Evolutionary conservation across 2,329 filamentous ascomycete genomes (phyloP).

Genomic region (Emmonsia crescens): DNA sequence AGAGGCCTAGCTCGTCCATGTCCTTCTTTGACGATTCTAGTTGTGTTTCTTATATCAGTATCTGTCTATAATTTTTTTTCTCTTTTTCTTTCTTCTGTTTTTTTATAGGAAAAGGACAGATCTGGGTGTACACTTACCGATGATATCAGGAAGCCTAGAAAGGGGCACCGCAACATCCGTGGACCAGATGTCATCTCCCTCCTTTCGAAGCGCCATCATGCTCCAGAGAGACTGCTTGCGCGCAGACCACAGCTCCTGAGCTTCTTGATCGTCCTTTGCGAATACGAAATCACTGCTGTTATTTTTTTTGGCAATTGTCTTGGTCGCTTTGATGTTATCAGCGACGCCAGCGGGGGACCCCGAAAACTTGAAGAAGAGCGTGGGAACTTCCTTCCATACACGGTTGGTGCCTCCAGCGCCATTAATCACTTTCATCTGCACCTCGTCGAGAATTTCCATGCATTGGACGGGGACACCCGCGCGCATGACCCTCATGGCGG

Average conservation of each 20-base stretch:
- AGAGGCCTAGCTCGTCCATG: conserved; percentile 73
- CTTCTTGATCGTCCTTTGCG: conserved; percentile 43
- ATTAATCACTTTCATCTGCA: conserved; percentile 57
- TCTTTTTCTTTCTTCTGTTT: too few species aligned
- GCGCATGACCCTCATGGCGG: conserved; percentile 53
- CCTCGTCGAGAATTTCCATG: conserved; percentile 53
- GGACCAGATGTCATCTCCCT: conserved; percentile 49
- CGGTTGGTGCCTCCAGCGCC: conserved; percentile 49
- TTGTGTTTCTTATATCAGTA: conserved; percentile 9
- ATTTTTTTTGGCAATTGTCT: conserved; percentile 54
- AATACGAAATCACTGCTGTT: conserved; percentile 46
- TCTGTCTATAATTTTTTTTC: background rate
- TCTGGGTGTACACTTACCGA: conserved; percentile 31
- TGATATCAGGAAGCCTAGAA: conserved; percentile 52
- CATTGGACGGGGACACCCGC: conserved; percentile 57
- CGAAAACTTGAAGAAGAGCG: conserved; percentile 49
- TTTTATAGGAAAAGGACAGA: background rate
- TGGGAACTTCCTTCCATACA: conserved; percentile 31
- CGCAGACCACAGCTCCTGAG: conserved; percentile 49
- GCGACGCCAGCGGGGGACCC: conserved; percentile 67
- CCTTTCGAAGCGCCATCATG: conserved; percentile 45
- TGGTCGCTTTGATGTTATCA: conserved; percentile 63
- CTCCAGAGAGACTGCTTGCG: conserved; percentile 52
- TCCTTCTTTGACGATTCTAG: conserved; percentile 79
- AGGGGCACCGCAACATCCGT: conserved; percentile 52